Evolutionary conservation across 768 basidiomycete species (phyloP), one percentile per base, ranked within the genome.

Genomic region (Scleroderma citrinum): DNA sequence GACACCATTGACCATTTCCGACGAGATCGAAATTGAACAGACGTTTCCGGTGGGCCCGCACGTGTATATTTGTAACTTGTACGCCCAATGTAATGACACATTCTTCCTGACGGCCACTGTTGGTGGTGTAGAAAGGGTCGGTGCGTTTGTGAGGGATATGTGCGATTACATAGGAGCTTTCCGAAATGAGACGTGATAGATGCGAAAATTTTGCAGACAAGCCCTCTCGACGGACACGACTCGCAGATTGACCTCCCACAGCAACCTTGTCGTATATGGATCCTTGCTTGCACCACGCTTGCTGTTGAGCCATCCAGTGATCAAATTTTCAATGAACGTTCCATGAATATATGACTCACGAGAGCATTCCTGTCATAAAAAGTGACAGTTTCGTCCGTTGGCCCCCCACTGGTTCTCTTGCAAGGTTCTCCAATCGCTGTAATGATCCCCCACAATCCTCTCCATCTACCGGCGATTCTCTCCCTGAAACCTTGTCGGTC

Each of bases 361-460:
- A 7, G n/a, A 21, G 13, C 34, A 17, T 29, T 38, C 12, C 34
- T 17, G 17, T 41, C 29, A 20, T 65, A 60, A 46, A 67, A 65
- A 53, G 43, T 47, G 49, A 38, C 16, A 1, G 11, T 14, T 5
- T 24, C 6, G n/a, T n/a, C n/a, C n/a, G n/a, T n/a, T 32, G 43
- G 46, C 42, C 31, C 14, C n/a, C 30, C 23, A 16, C 5, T 36
- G 4, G 7, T n/a, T 30, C 42, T 32, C 16, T 44, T 23, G 12
- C 14, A 26, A 6, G 7, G 19, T 14, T 26, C 7, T 30, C 32
- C 32, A 31, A 17, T 40, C 50, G 56, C 51, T 49, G 47, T 56
- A 32, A 75, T 77, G 69, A 69, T 74, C 31, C 65, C 71, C 40
- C 69, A 71, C 50, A 59, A 57, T 56, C 45, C 66, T 51, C 38